Conservation (phyloP, 2,329 filamentous ascomycete species). For the Cercospora zeina region DNA sequence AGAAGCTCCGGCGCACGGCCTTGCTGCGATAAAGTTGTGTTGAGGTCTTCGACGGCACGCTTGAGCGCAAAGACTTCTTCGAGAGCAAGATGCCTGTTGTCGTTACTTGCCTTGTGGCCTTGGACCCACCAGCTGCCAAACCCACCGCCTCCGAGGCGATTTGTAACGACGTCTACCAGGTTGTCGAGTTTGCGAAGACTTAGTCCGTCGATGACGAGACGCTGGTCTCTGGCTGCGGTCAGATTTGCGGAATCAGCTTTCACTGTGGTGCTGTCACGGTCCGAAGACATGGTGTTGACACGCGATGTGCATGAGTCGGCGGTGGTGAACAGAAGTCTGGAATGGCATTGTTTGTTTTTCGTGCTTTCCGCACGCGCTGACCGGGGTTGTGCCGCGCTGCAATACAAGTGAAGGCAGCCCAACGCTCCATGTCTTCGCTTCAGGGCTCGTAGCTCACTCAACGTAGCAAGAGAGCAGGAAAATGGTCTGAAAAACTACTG, state of each 20-base stretch:
- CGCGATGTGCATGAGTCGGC: neutral
- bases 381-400: neutral
- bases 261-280: neutral
- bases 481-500: too few relatives aligned
- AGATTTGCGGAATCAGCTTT: neutral
- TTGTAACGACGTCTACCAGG: neutral
- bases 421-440: neutral
- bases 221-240: neutral
- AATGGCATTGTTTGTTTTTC: neutral
- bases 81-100: neutral
- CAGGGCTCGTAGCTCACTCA: neutral
- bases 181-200: neutral
- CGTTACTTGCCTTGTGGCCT: neutral
- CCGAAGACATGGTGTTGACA: neutral
- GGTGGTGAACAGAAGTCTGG: neutral
- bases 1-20: neutral
- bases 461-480: neutral
- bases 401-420: neutral
- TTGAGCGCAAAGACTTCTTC: neutral
- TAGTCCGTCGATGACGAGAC: neutral
- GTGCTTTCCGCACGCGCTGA: neutral
- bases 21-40: neutral
- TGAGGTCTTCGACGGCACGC: neutral
- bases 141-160: conserved; percentile 4
- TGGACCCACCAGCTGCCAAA: neutral